Percentiles rank a stretch among this genome's conserved stretches.
Conservation (phyloP, 352 stramenopile species). For the Globisporangium uncinulatum region DNA sequence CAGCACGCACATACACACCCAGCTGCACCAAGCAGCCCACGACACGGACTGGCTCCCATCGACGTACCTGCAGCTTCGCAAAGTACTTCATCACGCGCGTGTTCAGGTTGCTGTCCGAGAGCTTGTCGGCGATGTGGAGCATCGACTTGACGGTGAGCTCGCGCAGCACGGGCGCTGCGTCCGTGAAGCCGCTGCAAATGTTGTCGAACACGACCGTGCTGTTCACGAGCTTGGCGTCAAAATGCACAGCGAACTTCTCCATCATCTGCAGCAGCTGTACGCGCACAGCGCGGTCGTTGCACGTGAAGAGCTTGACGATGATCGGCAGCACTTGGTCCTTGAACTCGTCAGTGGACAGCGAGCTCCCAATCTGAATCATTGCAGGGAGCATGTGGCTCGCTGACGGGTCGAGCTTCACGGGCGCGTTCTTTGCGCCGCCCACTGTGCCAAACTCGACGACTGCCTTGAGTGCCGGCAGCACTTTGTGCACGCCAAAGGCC, state of each 20-base stretch:
- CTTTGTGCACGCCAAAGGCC: constrained; percentile 81
- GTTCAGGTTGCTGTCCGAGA: constrained; percentile 89
- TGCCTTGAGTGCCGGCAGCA: constrained; percentile 75
- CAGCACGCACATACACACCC: background rate
- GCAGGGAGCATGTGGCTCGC: constrained; percentile 85
- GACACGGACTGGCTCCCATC: too few relatives aligned
- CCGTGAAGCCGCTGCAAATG: constrained; percentile 88
- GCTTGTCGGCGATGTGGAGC: constrained; percentile 88
- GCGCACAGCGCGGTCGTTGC: constrained; percentile 87
- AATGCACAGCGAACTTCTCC: constrained; percentile 83
- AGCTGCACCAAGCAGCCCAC: background rate
- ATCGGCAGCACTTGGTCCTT: constrained; percentile 85
- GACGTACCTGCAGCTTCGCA: constrained; percentile 79
- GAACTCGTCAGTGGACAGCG: constrained; percentile 76
- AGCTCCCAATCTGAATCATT: constrained; percentile 83
- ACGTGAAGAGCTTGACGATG: constrained; percentile 88
- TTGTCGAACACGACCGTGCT: constrained; percentile 88
- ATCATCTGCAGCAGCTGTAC: constrained; percentile 91
- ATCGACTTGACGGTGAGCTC: constrained; percentile 92
- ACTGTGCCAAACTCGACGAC: constrained; percentile 76
- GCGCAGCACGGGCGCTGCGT: constrained; percentile 79
- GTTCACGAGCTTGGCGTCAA: constrained; percentile 90
- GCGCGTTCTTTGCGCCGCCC: constrained; percentile 46
- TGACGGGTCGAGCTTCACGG: constrained; percentile 76
- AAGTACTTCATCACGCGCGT: constrained; percentile 92